Evolutionary conservation across 139 green algal species (phyloP).

Genomic region (Limnomonas spitsbergensis): DNA sequence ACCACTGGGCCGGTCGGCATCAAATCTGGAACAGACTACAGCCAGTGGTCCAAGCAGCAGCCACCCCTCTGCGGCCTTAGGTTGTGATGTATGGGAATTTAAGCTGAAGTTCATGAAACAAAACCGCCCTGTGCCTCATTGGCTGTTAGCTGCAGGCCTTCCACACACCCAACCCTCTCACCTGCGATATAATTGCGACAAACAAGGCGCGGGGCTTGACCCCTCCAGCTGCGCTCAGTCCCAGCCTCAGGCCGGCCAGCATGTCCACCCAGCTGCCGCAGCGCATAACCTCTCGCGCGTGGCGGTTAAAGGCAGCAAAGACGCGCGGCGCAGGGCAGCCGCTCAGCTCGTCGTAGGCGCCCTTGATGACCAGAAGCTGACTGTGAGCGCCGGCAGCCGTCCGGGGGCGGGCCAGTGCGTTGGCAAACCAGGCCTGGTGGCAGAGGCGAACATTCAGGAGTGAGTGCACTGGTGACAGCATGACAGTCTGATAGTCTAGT

Average conservation of each 20-base stretch:
- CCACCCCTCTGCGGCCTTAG: too few species aligned
- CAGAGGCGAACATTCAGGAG: neutral
- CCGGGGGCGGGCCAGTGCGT: slow-evolving; percentile 5
- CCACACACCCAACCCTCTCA: too few species aligned
- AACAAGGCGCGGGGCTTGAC: slow-evolving; percentile 6
- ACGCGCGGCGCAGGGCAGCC: neutral
- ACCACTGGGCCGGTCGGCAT: too few species aligned
- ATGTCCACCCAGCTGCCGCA: neutral
- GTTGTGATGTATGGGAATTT: too few species aligned
- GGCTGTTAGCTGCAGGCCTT: too few species aligned
- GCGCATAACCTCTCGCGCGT: neutral
- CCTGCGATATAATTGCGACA: neutral
- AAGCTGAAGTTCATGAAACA: too few species aligned
- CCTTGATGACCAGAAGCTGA: neutral
- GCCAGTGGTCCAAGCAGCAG: too few species aligned
- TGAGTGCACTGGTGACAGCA: neutral
- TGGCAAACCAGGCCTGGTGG: slow-evolving; percentile 16
- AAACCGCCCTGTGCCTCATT: too few species aligned
- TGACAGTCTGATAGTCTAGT: neutral
- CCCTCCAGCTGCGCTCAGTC: neutral
- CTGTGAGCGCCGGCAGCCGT: neutral
- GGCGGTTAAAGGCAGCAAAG: neutral
- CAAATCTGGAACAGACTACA: too few species aligned
- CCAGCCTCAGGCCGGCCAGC: neutral
- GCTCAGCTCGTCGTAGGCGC: neutral